These are phyloP conservation scores for Urtica urens DNA, from an alignment of 306 rosid species.

Conservation along the genomic window DNA sequence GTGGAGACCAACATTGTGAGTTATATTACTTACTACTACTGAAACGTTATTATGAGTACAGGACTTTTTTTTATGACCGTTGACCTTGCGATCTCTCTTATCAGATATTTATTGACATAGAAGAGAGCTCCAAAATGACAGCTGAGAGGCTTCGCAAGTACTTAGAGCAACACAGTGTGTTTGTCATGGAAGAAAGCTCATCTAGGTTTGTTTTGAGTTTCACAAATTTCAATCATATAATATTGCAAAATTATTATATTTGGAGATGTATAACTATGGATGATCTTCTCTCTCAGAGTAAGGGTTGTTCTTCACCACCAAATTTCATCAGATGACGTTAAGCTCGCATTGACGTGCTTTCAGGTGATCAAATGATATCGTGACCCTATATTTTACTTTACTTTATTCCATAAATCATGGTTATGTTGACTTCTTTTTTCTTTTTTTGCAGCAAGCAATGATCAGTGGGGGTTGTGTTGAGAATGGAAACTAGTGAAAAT, in stretches of 20 bases:
- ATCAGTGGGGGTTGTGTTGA: slow-evolving; percentile 35
- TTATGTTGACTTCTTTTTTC: not conserved
- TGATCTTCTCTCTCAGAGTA: slow-evolving; percentile 35
- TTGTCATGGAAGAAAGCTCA: slow-evolving; percentile 33
- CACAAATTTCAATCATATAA: not conserved
- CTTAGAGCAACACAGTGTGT: slow-evolving; percentile 51
- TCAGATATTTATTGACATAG: slow-evolving; percentile 51
- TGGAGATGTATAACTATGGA: not conserved
- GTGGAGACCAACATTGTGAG: slow-evolving; percentile 85
- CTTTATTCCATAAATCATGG: not conserved
- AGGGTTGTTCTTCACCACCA: slow-evolving; percentile 82
- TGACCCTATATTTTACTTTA: not conserved
- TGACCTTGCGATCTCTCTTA: not conserved
- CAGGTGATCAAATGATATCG: slow-evolving; percentile 34
- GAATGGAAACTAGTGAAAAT: slow-evolving; percentile 35
- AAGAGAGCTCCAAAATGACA: slow-evolving; percentile 32
- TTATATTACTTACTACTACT: slow-evolving; percentile 13
- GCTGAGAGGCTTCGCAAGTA: slow-evolving; percentile 42
- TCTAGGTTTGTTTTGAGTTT: slow-evolving; percentile 36
- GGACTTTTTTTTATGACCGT: too few species aligned
- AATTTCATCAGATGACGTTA: slow-evolving; percentile 60
- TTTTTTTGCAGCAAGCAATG: slow-evolving; percentile 40
- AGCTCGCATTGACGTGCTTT: slow-evolving; percentile 64
- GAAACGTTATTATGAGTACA: not conserved
- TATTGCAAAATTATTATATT: not conserved